Evolutionary conservation across 352 stramenopile genomes (phyloP), one percentile per base, ranked within the genome.

Genomic region (Peronospora farinosa): DNA sequence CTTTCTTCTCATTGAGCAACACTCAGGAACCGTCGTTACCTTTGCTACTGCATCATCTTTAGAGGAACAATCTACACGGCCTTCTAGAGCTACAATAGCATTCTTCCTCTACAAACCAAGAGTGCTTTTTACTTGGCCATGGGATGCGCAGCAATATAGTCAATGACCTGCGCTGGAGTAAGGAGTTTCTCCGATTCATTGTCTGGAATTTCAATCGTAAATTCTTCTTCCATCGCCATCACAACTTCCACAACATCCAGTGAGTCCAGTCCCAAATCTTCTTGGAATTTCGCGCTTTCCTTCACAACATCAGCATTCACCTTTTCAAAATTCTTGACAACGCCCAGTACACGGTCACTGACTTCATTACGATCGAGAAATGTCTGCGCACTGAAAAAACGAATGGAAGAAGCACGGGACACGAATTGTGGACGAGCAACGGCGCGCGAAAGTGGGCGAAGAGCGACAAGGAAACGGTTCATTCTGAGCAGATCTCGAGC

Each of bases 311-410:
- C 75, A 31, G 72, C 67, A 60, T 99, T 91, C 31, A 99, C 96
- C 86, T 99, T 99, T 65, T 99, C 97, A 69, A 99, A 99, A 74
- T 98, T 98, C 87, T 98, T 98, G 61, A 99, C 86, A 40, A 99
- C 97, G 54, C 78, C 68, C 38, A 99, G 71, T 57, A 99, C 95
- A 46, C 97, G 93, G 44, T 98, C 95, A 52, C 87, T 96, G 38
- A 99, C 96, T 76, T 99, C 96, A 51, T 77, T 65, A 59, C 83
- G 78, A 72, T 93, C 83, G 49, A 93, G 64, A 69, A 93, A 93
- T 21, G 83, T 93, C 69, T 93, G 83, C 51, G 78, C 75, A 67
- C 74, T 86, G 68, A 88, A 86, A 63, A 88, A 91, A 51, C 78
- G 75, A 48, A 62, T 64, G 42, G 60, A 47, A 7, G 58, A 28